Conservation (phyloP, 352 stramenopile genomes). For the Thalassiosira hispida region DNA sequence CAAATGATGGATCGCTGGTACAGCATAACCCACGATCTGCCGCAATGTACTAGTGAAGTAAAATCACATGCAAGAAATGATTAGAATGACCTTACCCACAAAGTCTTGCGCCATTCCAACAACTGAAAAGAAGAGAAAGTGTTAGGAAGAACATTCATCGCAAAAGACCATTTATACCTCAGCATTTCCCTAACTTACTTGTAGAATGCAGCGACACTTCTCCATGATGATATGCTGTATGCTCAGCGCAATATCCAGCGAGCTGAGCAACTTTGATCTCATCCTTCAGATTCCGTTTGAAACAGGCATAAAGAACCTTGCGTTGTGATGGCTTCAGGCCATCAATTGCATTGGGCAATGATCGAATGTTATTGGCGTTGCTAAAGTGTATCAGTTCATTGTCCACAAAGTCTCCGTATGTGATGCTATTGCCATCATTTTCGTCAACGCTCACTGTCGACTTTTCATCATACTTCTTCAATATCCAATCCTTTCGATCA, state of each 20-base stretch:
- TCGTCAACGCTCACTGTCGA: constrained; percentile 58
- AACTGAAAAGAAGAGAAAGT: constrained; percentile 74
- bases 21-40: too few relatives aligned
- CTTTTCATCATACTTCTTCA: constrained; percentile 91
- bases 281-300: constrained; percentile 96
- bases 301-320: constrained; percentile 97
- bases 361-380: constrained; percentile 96
- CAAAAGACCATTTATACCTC: background rate
- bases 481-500: constrained; percentile 96
- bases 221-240: constrained; percentile 98
- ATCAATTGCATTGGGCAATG: constrained; percentile 94
- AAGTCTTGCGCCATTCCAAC: constrained; percentile 99
- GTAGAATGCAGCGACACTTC: constrained; percentile 93
- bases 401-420: constrained; percentile 97
- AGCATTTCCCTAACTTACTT: constrained; percentile 52
- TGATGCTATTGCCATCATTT: constrained; percentile 88
- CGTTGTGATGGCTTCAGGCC: constrained; percentile 98
- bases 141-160: background rate
- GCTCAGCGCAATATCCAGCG: constrained; percentile 96
- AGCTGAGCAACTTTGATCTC: constrained; percentile 93
- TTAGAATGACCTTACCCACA: too few relatives aligned
- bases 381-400: constrained; percentile 99
- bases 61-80: too few relatives aligned
- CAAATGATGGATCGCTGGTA: too few relatives aligned
- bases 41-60: too few relatives aligned